A percentile compares a stretch with the other conserved stretches of the same genome.
These are phyloP conservation scores for Saururus chinensis DNA, from an alignment of 164 flowering plant genomes.

Conservation along the genomic window DNA sequence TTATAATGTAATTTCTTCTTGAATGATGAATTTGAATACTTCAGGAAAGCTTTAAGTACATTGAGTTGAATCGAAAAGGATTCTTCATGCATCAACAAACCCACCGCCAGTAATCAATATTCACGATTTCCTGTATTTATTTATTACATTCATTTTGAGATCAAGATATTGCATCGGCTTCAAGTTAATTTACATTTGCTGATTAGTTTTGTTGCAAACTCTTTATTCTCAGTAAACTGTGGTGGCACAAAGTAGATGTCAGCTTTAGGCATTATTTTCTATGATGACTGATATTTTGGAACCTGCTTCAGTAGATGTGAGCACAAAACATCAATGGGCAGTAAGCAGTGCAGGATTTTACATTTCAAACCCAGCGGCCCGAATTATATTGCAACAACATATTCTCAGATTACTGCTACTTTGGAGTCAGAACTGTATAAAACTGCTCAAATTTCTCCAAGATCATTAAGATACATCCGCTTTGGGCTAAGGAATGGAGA, in stretches of 20 bases:
- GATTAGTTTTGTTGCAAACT: conserved; percentile 1
- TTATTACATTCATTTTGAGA: no score
- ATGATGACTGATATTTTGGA: conserved; percentile 29
- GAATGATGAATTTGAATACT: background rate
- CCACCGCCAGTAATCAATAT: conserved; percentile 19
- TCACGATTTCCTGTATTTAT: no score
- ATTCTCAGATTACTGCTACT: conserved; percentile 30
- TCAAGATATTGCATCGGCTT: no score
- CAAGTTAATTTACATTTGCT: no score
- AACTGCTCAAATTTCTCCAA: conserved; percentile 39
- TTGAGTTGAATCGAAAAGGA: conserved; percentile 25
- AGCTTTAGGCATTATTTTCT: conserved; percentile 23
- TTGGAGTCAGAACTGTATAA: conserved; percentile 40
- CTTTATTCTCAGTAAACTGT: conserved; percentile 36
- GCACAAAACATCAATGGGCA: conserved; percentile 24
- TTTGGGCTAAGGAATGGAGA: conserved; percentile 31
- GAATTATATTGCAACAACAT: conserved; percentile 18
- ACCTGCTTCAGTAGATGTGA: conserved; percentile 30
- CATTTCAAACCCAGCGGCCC: conserved; percentile 36
- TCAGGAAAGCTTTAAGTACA: conserved; percentile 25
- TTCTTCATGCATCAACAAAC: conserved; percentile 21
- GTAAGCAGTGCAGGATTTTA: conserved; percentile 37
- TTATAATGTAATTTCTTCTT: no score
- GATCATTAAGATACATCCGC: conserved; percentile 42
- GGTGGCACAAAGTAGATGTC: conserved; percentile 30